Conservation (phyloP, 2,329 filamentous ascomycete species). For the Pseudogymnoascus pannorum region DNA sequence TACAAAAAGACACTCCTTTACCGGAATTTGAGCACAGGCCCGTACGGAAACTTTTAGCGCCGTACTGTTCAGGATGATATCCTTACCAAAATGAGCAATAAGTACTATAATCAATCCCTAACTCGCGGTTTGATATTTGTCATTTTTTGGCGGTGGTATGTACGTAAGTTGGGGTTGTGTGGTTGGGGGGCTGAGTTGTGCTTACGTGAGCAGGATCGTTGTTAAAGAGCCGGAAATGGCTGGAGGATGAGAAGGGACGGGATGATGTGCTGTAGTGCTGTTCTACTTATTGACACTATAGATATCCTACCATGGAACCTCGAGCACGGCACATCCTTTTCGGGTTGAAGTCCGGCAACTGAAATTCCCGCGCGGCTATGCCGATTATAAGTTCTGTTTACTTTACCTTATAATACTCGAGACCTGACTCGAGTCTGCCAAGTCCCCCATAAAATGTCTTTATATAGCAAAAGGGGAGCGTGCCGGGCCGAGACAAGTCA, state of each 20-base stretch:
- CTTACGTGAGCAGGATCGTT: background rate
- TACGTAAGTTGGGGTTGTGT: constrained; percentile 3
- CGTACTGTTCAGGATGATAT: too few species aligned
- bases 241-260: background rate
- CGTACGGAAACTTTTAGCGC: too few species aligned
- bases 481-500: background rate
- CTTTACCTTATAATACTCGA: background rate
- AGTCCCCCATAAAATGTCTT: background rate
- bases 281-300: background rate
- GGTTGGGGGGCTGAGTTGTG: constrained; percentile 2
- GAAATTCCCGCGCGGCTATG: background rate
- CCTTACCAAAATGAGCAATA: background rate
- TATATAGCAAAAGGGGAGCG: background rate
- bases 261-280: background rate
- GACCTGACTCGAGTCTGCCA: background rate
- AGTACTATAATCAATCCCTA: background rate
- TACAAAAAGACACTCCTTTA: too few species aligned
- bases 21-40: too few species aligned
- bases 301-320: background rate
- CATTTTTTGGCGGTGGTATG: background rate
- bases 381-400: background rate
- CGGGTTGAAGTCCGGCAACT: background rate
- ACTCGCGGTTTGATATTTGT: background rate
- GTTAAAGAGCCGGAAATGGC: background rate
- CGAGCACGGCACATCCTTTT: background rate